Conservation (phyloP, 225 moss, liverwort and hornwort genomes). For the Neckera pumila region DNA sequence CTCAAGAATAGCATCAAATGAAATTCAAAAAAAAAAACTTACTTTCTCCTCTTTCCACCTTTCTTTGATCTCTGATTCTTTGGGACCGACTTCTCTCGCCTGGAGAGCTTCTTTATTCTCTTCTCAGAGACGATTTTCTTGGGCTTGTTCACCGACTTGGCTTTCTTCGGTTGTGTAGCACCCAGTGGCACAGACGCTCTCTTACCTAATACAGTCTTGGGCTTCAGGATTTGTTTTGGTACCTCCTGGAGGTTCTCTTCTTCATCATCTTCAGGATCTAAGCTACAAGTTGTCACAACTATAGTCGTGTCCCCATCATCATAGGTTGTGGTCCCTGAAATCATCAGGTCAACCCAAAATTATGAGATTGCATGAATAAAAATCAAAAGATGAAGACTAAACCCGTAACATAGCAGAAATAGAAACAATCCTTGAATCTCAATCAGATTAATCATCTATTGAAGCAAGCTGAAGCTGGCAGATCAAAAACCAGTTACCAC, state of each 20-base stretch:
- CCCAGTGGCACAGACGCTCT: conserved; percentile 24
- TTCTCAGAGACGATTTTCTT: conserved; percentile 73
- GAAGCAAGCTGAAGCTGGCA: background rate
- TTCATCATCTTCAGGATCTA: conserved; percentile 33
- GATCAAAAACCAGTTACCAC: background rate
- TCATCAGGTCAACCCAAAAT: background rate
- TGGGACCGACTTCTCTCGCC: conserved; percentile 74
- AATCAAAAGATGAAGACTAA: background rate
- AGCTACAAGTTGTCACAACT: conserved; percentile 58
- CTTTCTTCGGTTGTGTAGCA: conserved; percentile 61
- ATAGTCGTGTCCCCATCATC: conserved; percentile 62
- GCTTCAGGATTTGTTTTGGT: background rate
- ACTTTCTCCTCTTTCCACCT: conserved; percentile 42
- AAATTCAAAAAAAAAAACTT: background rate
- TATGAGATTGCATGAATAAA: background rate
- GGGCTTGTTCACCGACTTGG: conserved; percentile 73
- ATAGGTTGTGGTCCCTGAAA: conserved; percentile 57
- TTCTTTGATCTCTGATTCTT: conserved; percentile 67
- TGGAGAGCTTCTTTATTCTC: conserved; percentile 61
- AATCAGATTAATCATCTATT: background rate
- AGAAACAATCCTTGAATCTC: background rate
- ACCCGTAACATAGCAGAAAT: background rate
- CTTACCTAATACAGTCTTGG: conserved; percentile 21
- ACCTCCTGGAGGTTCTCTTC: conserved; percentile 6
- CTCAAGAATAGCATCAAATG: background rate